phyloP scores from a whole-genome alignment of 2,329 filamentous ascomycete genomes.

The Fusarium tuaranense region DNA sequence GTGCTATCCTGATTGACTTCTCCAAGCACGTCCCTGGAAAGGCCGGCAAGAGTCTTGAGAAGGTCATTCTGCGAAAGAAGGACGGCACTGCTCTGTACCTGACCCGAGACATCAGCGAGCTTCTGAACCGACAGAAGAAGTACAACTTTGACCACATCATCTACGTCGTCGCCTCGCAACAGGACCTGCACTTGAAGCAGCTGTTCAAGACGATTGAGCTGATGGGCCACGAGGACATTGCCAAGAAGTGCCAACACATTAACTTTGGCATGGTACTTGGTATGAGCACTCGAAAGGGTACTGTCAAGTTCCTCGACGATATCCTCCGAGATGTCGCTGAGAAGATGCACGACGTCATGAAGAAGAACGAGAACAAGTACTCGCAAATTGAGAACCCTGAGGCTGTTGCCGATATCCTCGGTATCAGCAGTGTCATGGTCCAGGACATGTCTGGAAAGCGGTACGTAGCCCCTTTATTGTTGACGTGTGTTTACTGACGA shows the following conservation, averaged over 20 bases:
- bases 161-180: conserved; percentile 79
- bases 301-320: conserved; percentile 74
- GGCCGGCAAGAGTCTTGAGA: conserved; percentile 76
- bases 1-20: conserved; percentile 80
- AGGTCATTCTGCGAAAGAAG: conserved; percentile 77
- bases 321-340: conserved; percentile 77
- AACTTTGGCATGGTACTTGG: conserved; percentile 80
- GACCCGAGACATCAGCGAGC: conserved; percentile 81
- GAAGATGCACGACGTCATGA: conserved; percentile 99
- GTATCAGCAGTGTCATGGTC: conserved; percentile 96
- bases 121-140: conserved; percentile 72
- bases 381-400: conserved; percentile 86
- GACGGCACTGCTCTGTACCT: conserved; percentile 83
- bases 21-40: conserved; percentile 74
- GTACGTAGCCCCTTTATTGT: conserved; percentile 55
- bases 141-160: conserved; percentile 83
- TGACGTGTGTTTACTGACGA: neutral
- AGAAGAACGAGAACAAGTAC: conserved; percentile 90
- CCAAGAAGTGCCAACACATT: conserved; percentile 77
- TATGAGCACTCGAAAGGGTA: conserved; percentile 78
- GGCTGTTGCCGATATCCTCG: conserved; percentile 85
- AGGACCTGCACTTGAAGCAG: conserved; percentile 79
- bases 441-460: conserved; percentile 98
- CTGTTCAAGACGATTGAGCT: conserved; percentile 82
- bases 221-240: conserved; percentile 75